Conservation (phyloP, 768 basidiomycete genomes). For the Tylopilus felleus region DNA sequence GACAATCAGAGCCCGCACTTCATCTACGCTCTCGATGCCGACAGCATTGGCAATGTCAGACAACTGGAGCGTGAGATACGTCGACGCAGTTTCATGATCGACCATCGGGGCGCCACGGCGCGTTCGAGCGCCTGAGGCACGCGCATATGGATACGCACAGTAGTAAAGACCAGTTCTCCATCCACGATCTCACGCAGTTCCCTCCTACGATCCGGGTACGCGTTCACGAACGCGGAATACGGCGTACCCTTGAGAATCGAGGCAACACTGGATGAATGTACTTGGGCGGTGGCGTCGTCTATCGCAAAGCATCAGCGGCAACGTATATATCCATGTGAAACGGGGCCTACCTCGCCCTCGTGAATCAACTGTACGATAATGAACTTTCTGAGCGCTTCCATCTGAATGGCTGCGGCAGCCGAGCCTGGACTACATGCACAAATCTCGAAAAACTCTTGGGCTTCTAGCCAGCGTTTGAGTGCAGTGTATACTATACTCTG, state of each 20-base stretch:
- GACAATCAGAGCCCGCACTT: slow-evolving; percentile 57
- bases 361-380: slow-evolving; percentile 74
- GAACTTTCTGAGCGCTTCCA: slow-evolving; percentile 87
- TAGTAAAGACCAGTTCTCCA: slow-evolving; percentile 52
- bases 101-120: slow-evolving; percentile 76
- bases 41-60: slow-evolving; percentile 60
- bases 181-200: slow-evolving; percentile 45
- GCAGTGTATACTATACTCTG: slow-evolving; percentile 65
- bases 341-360: slow-evolving; percentile 58
- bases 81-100: slow-evolving; percentile 72
- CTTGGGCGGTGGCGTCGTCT: slow-evolving; percentile 56
- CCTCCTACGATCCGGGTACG: slow-evolving; percentile 58
- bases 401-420: slow-evolving; percentile 58
- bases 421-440: slow-evolving; percentile 62
- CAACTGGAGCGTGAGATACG: slow-evolving; percentile 76
- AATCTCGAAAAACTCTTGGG: slow-evolving; percentile 79
- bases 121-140: slow-evolving; percentile 54
- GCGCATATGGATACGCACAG: slow-evolving; percentile 36
- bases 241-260: slow-evolving; percentile 63
- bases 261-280: slow-evolving; percentile 61
- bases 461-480: slow-evolving; percentile 62
- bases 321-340: background rate
- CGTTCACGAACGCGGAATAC: slow-evolving; percentile 59
- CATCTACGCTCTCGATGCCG: slow-evolving; percentile 44
- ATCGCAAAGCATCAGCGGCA: slow-evolving; percentile 12